Conservation (phyloP, 805 yeast genomes). For the Metschnikowia sp. region DNA sequence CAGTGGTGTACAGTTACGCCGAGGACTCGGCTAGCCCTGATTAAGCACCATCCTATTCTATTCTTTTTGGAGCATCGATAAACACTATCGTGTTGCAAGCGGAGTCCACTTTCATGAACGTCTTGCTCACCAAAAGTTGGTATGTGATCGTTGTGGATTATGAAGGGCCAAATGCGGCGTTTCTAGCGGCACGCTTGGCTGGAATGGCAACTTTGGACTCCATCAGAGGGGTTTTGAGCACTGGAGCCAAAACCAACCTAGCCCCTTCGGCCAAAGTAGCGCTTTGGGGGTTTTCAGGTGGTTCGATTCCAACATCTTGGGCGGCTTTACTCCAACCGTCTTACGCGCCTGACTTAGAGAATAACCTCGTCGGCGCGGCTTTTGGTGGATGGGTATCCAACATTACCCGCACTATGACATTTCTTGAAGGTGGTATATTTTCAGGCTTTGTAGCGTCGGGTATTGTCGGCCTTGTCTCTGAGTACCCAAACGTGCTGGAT, state of each 20-base stretch:
- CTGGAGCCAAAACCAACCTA: conserved; percentile 19
- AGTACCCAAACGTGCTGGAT: conserved; percentile 26
- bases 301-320: conserved; percentile 37
- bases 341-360: conserved; percentile 32
- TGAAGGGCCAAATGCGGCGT: conserved; percentile 32
- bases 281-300: conserved; percentile 41
- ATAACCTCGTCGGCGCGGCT: conserved; percentile 28
- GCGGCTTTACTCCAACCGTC: conserved; percentile 34
- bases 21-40: conserved; percentile 21
- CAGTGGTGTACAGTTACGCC: conserved; percentile 21
- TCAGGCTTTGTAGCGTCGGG: conserved; percentile 31
- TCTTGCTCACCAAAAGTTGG: conserved; percentile 25
- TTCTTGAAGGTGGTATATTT: conserved; percentile 24
- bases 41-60: conserved; percentile 23
- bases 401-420: conserved; percentile 24
- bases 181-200: conserved; percentile 30
- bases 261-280: conserved; percentile 19
- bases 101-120: conserved; percentile 4
- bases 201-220: conserved; percentile 32
- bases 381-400: conserved; percentile 38
- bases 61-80: conserved; percentile 14
- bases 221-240: conserved; percentile 25
- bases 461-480: conserved; percentile 29
- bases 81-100: conserved; percentile 15
- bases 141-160: conserved; percentile 34